Base-by-base conservation (phyloP, 306 rosid genomes). In the Vigna nakashimae region DNA sequence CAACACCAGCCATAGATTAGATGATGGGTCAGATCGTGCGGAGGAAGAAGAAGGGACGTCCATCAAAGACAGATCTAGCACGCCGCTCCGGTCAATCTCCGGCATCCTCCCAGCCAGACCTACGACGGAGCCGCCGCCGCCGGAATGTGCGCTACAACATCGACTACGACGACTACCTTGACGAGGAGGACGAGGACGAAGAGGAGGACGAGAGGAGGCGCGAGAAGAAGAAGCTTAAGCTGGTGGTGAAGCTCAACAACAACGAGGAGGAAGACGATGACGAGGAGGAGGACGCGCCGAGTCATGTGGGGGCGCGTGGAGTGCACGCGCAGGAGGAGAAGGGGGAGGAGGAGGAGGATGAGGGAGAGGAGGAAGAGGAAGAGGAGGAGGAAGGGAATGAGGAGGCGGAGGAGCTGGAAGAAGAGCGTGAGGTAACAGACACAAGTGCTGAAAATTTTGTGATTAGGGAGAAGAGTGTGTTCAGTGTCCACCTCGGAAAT, bases 21-120 rank as follows among this genome's bases (percentile, higher is more conserved):
- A 28, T 28, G 87, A 96, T 96, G 99, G 97, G 92, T 85, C 98
- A 96, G 98, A 96, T 96, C 98, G 99, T 88, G 88, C 85, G 88
- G 89, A 86, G 96, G 97, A 96, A 87, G 99, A 96, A 96, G 98
- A 96, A 90, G 30, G 99, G 99, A 0, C 85, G 99, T 9, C 98
- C 99, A 3, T 96, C 99, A 7, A 96, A 96, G 89, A 92, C 97
- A 75, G 98, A 88, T 92, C 99, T 96, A 63, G 99, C 96, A 14
- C 91, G 93, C 53, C 94, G 98, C 9, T 58, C 86, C 68, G 87
- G 75, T 60, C 86, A 84, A 9, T 81, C 86, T 24, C 89, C 87
- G 87, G 80, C 84, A 5, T 9, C 76, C 24, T 9, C 83, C 0
- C 87, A 89, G 65, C 38, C 84, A 0, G 94, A 87, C 60, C 68